phyloP scores from a whole-genome alignment of 2,329 filamentous ascomycete genomes.

The Herpotrichia juniperi region DNA sequence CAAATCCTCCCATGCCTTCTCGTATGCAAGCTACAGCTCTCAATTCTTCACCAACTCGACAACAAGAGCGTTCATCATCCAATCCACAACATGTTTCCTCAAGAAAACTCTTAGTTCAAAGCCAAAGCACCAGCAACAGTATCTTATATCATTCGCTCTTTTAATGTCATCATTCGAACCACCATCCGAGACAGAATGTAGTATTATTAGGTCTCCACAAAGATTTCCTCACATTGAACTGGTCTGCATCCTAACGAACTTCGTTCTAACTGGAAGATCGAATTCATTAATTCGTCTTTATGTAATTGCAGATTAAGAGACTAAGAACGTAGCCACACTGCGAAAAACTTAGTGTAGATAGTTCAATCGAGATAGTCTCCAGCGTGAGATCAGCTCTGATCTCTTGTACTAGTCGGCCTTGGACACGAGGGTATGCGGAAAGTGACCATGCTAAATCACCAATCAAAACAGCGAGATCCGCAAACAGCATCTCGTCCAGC shows the following conservation, averaged over 20 bases:
- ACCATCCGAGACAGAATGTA: conserved; percentile 40
- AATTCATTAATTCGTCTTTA: conserved; percentile 24
- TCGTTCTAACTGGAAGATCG: conserved; percentile 44
- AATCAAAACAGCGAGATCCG: conserved; percentile 56
- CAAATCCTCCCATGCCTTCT: too few species aligned
- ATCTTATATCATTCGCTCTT: conserved; percentile 37
- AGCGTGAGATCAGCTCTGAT: conserved; percentile 5
- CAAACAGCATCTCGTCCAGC: conserved; percentile 55
- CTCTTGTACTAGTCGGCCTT: conserved; percentile 37
- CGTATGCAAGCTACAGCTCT: conserved; percentile 9
- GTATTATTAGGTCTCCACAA: conserved; percentile 48
- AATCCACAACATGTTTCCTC: conserved; percentile 50
- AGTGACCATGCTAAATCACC: conserved; percentile 52
- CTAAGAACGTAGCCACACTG: conserved; percentile 49
- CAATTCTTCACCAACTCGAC: conserved; percentile 10
- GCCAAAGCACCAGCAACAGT: conserved; percentile 53
- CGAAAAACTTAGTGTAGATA: conserved; percentile 23
- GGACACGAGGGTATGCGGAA: conserved; percentile 41
- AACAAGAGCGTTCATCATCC: conserved; percentile 17
- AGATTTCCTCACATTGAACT: conserved; percentile 47
- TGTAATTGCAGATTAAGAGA: conserved; percentile 49
- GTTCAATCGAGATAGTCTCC: neutral
- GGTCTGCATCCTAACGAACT: conserved; percentile 51
- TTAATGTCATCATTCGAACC: conserved; percentile 9
- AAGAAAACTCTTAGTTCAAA: conserved; percentile 53